A percentile compares a stretch with the other conserved stretches of the same genome.
These are phyloP conservation scores for Phlyctochytrium planicorne DNA, from an alignment of 192 early-diverging fungal species.

Conservation along the genomic window DNA sequence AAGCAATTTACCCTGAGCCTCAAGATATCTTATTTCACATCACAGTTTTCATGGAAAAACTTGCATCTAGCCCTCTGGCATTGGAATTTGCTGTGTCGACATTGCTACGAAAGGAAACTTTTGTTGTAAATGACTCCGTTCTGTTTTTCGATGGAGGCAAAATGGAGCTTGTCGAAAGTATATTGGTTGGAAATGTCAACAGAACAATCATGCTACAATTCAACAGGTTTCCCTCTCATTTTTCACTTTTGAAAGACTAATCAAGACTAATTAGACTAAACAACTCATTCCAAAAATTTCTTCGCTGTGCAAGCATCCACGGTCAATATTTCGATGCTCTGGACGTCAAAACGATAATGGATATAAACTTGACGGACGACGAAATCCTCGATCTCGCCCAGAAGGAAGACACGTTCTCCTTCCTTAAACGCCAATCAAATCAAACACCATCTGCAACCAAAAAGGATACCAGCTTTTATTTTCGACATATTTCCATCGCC, in stretches of 20 bases:
- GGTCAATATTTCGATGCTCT: not conserved
- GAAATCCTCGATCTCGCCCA: not conserved
- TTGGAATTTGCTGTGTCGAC: not conserved
- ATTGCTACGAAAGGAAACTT: too few species aligned
- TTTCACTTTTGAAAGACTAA: not conserved
- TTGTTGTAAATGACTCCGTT: too few species aligned
- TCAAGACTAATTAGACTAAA: not conserved
- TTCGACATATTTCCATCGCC: not conserved
- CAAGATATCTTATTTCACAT: too few species aligned
- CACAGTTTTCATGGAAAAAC: not conserved
- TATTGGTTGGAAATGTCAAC: not conserved
- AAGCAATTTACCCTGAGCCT: too few species aligned
- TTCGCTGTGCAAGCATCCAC: not conserved
- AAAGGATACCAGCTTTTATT: too few species aligned
- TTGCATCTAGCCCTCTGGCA: not conserved
- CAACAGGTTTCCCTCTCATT: too few species aligned
- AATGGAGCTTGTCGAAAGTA: not conserved
- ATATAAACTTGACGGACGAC: too few species aligned
- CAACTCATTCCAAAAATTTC: constrained; percentile 1
- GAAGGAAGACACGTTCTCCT: not conserved
- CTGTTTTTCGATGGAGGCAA: too few species aligned
- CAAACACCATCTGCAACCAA: too few species aligned
- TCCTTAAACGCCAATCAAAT: not conserved
- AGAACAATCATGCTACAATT: not conserved
- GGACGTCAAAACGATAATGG: not conserved